These are phyloP conservation scores for Ustilago tritici DNA, from an alignment of 1,284 basidiomycete genomes.

Conservation along the genomic window DNA sequence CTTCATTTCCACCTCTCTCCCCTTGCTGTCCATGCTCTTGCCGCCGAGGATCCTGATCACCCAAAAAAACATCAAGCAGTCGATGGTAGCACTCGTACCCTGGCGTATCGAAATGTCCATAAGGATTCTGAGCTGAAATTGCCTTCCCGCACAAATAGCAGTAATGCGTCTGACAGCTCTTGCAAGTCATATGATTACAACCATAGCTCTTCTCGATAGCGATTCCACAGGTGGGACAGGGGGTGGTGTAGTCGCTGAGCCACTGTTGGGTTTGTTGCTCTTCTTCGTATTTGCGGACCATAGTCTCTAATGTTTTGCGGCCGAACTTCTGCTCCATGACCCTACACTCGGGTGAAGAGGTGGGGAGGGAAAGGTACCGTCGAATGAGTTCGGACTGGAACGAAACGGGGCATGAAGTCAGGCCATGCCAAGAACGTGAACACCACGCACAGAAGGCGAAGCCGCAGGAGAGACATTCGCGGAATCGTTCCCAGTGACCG, in stretches of 20 bases:
- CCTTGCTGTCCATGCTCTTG: background rate
- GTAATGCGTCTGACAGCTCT: conserved; percentile 50
- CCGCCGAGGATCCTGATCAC: conserved; percentile 30
- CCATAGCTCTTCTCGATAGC: conserved; percentile 53
- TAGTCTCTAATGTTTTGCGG: conserved; percentile 36
- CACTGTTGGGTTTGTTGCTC: conserved; percentile 47
- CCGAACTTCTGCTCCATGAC: conserved; percentile 42
- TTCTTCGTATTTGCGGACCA: conserved; percentile 45
- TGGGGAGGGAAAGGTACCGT: conserved; percentile 26
- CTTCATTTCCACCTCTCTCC: background rate
- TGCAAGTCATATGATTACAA: conserved; percentile 59
- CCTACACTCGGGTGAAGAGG: conserved; percentile 20
- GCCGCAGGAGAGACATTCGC: conserved; percentile 48
- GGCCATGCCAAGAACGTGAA: conserved; percentile 49
- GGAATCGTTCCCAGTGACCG: conserved; percentile 52
- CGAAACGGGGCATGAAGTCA: conserved; percentile 33
- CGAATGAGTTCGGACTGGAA: conserved; percentile 46
- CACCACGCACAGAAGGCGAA: conserved; percentile 56
- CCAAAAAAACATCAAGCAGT: conserved; percentile 42
- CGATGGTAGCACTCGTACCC: conserved; percentile 41
- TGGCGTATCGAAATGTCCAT: conserved; percentile 47
- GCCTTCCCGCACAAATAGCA: conserved; percentile 55
- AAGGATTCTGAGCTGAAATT: conserved; percentile 44
- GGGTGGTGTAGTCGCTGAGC: conserved; percentile 42
- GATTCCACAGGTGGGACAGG: conserved; percentile 49